Base-by-base conservation (phyloP, 129 eudicot genomes). In the Ambrosia trifida region DNA sequence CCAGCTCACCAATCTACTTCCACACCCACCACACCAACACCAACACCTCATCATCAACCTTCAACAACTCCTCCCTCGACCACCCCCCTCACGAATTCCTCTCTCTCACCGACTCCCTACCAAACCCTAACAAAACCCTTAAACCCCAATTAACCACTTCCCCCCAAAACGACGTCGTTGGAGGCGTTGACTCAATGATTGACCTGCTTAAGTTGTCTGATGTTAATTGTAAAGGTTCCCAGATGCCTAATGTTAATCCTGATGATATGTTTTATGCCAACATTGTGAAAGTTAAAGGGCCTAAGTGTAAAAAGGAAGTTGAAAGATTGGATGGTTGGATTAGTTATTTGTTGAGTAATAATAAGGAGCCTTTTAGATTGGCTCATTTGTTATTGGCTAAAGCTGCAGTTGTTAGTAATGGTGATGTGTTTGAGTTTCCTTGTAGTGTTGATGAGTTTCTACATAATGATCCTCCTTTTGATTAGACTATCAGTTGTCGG, bases 271-370 rank as follows among this genome's bases (percentile, higher is more conserved):
- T 91, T 71, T 91, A 64, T 33, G 89, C 53, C 5, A 88, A 82
- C 82, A 81, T 91, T 73, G 92, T 86, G 62, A 80, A 86, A 57
- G 87, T 86, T 19, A 91, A 88, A 78, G 96, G 97, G 35, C 86
- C 88, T 2, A 91, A 82, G 51, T 82, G 85, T 75, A 74, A 18
- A 74, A 79, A 80, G 81, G 92, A 91, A 71, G 70, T 76, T 4
- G 85, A 85, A 87, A 88, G 97, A 43, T 80, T 91, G 74, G 84
- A 91, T 45, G 82, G 86, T 12, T 88, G 97, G 97, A 88, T 91
- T 59, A 75, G 78, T 38, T 76, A 80, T 50, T 88, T 79, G 28
- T 49, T 62, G 83, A 57, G 65, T 58, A 33, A 11, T 35, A 51
- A 73, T 12, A 73, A 14, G 8, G 96, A 91, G 87, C 96, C 92